Conservation (phyloP, 371 early-diverging fungal genomes). For the Apophysomyces sp. region DNA sequence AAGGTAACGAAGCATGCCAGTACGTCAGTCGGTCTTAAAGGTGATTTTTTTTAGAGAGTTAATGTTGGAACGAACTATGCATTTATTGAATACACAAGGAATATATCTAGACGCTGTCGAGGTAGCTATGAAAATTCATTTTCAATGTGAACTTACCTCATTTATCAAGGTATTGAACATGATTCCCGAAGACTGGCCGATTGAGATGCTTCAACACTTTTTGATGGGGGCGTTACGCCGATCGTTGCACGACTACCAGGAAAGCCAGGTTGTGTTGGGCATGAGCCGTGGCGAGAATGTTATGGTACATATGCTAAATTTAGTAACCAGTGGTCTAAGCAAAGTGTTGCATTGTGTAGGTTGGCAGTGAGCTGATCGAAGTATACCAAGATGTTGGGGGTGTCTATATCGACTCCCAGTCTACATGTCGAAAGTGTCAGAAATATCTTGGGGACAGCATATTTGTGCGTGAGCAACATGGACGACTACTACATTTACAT, state of each 20-base stretch:
- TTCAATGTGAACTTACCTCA: not conserved
- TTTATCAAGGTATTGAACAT: slow-evolving; percentile 51
- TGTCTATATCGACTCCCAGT: slow-evolving; percentile 41
- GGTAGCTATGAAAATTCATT: slow-evolving; percentile 24
- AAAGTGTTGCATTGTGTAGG: slow-evolving; percentile 17
- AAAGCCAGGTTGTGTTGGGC: slow-evolving; percentile 56
- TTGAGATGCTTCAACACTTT: slow-evolving; percentile 57
- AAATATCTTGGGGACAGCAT: slow-evolving; percentile 47
- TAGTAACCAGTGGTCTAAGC: not conserved
- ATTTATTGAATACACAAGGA: slow-evolving; percentile 62
- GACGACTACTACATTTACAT: slow-evolving; percentile 53
- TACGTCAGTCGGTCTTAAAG: slow-evolving; percentile 4
- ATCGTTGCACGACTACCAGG: slow-evolving; percentile 50
- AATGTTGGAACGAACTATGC: slow-evolving; percentile 47
- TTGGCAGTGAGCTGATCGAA: slow-evolving; percentile 42
- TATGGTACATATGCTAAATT: slow-evolving; percentile 35
- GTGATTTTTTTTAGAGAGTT: slow-evolving; percentile 28
- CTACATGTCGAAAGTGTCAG: slow-evolving; percentile 51
- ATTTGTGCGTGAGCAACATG: slow-evolving; percentile 51
- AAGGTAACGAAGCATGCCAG: slow-evolving; percentile 19
- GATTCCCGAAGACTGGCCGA: slow-evolving; percentile 66
- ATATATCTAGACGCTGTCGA: slow-evolving; percentile 60
- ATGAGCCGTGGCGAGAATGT: slow-evolving; percentile 64
- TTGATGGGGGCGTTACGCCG: slow-evolving; percentile 53
- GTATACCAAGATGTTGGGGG: slow-evolving; percentile 49